phyloP scores from a whole-genome alignment of 2,329 filamentous ascomycete species.

The Colletotrichum shisoi region DNA sequence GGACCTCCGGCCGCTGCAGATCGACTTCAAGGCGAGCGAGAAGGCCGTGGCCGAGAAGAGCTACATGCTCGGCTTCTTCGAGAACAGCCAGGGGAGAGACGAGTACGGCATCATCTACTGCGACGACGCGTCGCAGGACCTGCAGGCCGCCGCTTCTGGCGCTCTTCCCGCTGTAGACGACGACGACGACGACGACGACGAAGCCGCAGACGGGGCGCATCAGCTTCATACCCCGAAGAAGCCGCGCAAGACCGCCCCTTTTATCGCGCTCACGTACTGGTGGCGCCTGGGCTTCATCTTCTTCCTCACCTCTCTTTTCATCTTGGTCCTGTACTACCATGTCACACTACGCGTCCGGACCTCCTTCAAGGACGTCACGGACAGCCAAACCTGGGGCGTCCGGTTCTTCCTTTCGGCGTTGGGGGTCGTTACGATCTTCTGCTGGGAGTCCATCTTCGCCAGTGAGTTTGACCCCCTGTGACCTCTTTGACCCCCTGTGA shows the following conservation, averaged over 20 bases:
- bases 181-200: no score
- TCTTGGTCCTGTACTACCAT: conserved; percentile 54
- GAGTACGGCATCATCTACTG: conserved; percentile 48
- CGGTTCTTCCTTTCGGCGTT: conserved; percentile 54
- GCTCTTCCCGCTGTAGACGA: conserved; percentile 11
- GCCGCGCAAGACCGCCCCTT: conserved; percentile 43
- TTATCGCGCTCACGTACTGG: conserved; percentile 48
- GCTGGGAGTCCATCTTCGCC: conserved; percentile 53
- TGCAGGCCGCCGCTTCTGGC: conserved; percentile 33
- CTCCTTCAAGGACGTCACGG: conserved; percentile 49
- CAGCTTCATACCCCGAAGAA: neutral
- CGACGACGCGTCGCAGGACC: conserved; percentile 43
- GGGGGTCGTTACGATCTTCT: conserved; percentile 53
- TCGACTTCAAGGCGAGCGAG: conserved; percentile 41
- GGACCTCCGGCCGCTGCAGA: conserved; percentile 43
- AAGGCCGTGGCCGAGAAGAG: conserved; percentile 41
- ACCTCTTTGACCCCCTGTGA: neutral
- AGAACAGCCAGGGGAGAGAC: conserved; percentile 40
- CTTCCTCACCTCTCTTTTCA: conserved; percentile 48
- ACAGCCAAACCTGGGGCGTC: conserved; percentile 53
- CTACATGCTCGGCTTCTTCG: conserved; percentile 46
- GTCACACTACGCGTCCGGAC: conserved; percentile 41
- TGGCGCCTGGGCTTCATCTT: conserved; percentile 48
- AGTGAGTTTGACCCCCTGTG: conserved; percentile 43
- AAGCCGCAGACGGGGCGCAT: neutral